These are phyloP conservation scores for Capsicum baccatum DNA, from an alignment of 257 asterid genomes.

Conservation along the genomic window DNA sequence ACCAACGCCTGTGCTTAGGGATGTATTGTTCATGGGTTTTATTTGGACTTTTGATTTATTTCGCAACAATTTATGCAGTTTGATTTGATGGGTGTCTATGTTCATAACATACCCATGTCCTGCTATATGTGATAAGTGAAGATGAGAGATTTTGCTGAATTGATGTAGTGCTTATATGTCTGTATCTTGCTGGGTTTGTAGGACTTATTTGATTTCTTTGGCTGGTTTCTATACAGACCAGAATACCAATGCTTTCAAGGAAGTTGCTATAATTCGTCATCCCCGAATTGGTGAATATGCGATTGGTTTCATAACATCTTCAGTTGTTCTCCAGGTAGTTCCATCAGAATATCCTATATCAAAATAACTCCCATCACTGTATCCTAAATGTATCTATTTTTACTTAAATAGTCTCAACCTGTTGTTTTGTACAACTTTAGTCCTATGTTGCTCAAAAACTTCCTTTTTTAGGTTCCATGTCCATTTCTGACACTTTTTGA, in stretches of 20 bases:
- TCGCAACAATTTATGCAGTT: neutral
- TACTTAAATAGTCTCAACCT: slow-evolving; percentile 13
- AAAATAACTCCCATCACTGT: neutral
- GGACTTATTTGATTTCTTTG: slow-evolving; percentile 30
- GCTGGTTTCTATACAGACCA: slow-evolving; percentile 56
- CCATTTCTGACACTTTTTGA: neutral
- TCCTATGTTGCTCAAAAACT: neutral
- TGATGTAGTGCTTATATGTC: neutral
- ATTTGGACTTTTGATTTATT: slow-evolving; percentile 10
- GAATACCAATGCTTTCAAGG: slow-evolving; percentile 92
- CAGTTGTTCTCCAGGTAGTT: slow-evolving; percentile 85
- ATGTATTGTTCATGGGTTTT: slow-evolving; percentile 9
- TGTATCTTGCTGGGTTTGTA: slow-evolving; percentile 6
- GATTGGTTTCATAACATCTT: slow-evolving; percentile 82
- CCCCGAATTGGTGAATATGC: slow-evolving; percentile 98
- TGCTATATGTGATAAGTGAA: neutral
- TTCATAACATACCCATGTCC: neutral
- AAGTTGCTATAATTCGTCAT: slow-evolving; percentile 88
- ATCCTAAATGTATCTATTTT: neutral
- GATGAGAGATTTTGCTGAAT: neutral
- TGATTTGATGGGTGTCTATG: slow-evolving; percentile 17
- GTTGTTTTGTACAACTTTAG: neutral
- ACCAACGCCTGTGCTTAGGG: neutral
- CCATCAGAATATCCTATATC: slow-evolving; percentile 16
- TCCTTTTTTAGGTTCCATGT: neutral